A percentile compares a stretch with the other conserved stretches of the same genome.
phyloP scores from a whole-genome alignment of 345 rosid species.

The Aquilaria malaccensis region DNA sequence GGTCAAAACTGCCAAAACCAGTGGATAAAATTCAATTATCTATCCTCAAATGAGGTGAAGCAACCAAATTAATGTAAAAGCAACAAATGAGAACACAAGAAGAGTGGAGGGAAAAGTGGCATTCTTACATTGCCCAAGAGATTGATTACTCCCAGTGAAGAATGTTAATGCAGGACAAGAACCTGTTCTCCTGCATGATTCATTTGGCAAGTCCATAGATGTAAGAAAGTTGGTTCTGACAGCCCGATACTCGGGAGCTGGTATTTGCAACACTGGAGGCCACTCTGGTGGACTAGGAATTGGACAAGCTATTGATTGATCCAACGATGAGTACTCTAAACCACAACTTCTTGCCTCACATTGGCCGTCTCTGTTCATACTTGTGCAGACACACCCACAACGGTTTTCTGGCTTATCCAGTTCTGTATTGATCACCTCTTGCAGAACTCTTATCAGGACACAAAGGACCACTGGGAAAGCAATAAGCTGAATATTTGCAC shows the following conservation, averaged over 20 bases:
- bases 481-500: constrained; percentile 64
- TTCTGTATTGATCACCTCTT: constrained; percentile 33
- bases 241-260: constrained; percentile 54
- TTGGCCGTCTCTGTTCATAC: constrained; percentile 31
- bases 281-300: constrained; percentile 50
- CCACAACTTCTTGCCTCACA: constrained; percentile 55
- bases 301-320: constrained; percentile 52
- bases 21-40: constrained; percentile 5
- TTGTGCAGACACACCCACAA: constrained; percentile 62
- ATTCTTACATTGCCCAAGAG: constrained; percentile 57
- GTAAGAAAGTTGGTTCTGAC: constrained; percentile 35
- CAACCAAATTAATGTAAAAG: constrained; percentile 9
- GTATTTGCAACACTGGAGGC: constrained; percentile 81
- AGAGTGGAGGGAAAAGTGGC: neutral
- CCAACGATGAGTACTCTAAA: constrained; percentile 36
- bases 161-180: constrained; percentile 69
- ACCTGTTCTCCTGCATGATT: constrained; percentile 59
- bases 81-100: neutral
- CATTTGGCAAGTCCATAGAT: constrained; percentile 38
- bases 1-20: constrained; percentile 38
- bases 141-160: constrained; percentile 55
- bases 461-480: constrained; percentile 65
- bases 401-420: constrained; percentile 10
- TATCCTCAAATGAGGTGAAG: neutral
- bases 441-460: constrained; percentile 42